These are phyloP conservation scores for Gnaphalium uliginosum DNA, from an alignment of 129 eudicot genomes.

Conservation along the genomic window DNA sequence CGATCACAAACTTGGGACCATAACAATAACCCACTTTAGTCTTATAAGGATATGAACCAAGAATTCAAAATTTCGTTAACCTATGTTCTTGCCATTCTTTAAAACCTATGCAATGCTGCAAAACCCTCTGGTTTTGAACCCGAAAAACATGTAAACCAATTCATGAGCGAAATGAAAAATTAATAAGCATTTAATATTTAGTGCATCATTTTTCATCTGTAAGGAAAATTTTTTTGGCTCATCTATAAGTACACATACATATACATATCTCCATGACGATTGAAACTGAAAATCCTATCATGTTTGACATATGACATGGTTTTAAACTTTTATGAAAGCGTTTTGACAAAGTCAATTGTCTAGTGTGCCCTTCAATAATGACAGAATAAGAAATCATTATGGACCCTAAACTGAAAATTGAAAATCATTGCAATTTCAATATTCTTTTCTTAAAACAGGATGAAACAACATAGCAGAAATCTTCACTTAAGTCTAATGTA, in stretches of 20 bases:
- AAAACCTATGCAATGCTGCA: slow-evolving; percentile 31
- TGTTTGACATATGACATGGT: neutral
- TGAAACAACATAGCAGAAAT: neutral
- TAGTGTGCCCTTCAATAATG: neutral
- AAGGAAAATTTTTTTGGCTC: neutral
- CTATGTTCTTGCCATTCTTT: slow-evolving; percentile 30
- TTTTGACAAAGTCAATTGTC: slow-evolving; percentile 9
- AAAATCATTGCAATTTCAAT: neutral
- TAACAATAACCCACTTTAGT: slow-evolving; percentile 24
- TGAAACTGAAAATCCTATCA: neutral
- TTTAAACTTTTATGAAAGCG: neutral
- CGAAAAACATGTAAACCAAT: slow-evolving; percentile 30
- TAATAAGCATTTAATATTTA: neutral
- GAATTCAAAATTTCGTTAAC: slow-evolving; percentile 31
- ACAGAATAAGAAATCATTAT: neutral
- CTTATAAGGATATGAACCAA: slow-evolving; percentile 32
- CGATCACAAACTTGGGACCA: no score
- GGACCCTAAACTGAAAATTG: neutral
- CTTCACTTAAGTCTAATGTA: slow-evolving; percentile 6
- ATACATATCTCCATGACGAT: neutral
- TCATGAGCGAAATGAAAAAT: neutral
- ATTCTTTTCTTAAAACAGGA: slow-evolving; percentile 4
- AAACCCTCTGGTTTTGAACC: slow-evolving; percentile 38
- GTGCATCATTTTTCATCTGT: neutral
- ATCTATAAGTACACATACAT: neutral